Conservation (phyloP, 495 filamentous ascomycete genomes). For the Xylaria telfairii region DNA sequence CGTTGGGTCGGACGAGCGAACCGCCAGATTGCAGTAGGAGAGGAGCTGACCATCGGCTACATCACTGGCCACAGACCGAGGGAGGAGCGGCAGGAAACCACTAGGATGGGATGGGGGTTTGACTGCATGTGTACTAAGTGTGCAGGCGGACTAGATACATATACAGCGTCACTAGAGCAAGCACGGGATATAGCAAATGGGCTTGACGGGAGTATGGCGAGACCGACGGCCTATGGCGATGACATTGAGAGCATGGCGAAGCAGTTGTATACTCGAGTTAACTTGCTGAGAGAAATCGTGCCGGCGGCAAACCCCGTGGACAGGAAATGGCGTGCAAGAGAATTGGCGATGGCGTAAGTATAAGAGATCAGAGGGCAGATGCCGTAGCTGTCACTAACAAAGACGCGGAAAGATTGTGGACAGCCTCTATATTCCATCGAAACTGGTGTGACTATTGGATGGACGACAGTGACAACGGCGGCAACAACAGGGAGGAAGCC, state of each 20-base stretch:
- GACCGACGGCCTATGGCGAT: neutral
- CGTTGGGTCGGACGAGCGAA: slow-evolving; percentile 1
- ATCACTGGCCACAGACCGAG: neutral
- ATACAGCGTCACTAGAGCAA: slow-evolving; percentile 9
- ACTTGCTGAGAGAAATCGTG: neutral
- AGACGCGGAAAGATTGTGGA: neutral
- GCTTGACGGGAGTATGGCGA: neutral
- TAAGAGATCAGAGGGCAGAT: neutral
- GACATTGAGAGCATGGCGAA: neutral
- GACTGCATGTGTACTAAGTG: neutral
- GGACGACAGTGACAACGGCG: neutral
- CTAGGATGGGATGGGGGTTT: neutral
- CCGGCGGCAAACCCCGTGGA: neutral
- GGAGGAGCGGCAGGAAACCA: neutral
- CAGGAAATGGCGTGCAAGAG: neutral
- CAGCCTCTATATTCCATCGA: neutral
- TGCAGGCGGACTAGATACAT: neutral
- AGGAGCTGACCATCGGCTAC: neutral
- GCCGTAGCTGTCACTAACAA: neutral
- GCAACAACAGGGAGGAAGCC: neutral
- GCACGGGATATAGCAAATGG: neutral
- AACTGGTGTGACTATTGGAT: neutral
- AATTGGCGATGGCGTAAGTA: slow-evolving; percentile 17
- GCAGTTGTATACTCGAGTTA: neutral
- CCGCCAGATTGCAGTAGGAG: slow-evolving; percentile 1